Evolutionary conservation across 768 basidiomycete species (phyloP).

Genomic region (Suillus subaureus): DNA sequence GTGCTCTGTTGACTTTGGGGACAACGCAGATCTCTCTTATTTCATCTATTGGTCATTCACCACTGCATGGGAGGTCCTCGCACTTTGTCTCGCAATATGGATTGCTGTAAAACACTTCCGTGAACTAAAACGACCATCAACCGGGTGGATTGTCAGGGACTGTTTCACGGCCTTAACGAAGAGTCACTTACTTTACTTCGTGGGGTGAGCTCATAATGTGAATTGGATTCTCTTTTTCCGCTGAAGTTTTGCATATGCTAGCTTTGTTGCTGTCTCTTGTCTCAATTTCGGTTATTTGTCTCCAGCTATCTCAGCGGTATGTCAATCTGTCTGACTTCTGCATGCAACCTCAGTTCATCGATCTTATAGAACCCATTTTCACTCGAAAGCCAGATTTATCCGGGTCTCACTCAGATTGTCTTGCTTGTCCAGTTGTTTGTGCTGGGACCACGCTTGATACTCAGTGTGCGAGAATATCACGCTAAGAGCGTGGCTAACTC

Average conservation of each 20-base stretch:
- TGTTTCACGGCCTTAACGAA: not conserved
- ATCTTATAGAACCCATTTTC: not conserved
- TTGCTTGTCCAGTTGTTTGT: not conserved
- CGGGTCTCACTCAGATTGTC: not conserved
- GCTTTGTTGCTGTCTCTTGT: slow-evolving; percentile 1
- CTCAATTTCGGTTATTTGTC: not conserved
- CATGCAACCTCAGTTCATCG: not conserved
- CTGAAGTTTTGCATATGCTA: not conserved
- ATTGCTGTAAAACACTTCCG: not conserved
- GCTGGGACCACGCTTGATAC: not conserved
- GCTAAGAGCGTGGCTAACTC: not conserved
- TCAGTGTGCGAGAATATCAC: not conserved
- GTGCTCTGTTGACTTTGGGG: not conserved
- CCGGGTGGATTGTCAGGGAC: not conserved
- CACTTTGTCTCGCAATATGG: not conserved
- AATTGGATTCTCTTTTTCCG: not conserved
- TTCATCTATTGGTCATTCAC: not conserved
- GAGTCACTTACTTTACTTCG: not conserved
- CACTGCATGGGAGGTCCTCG: not conserved
- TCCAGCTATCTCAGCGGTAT: not conserved
- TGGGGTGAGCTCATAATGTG: not conserved
- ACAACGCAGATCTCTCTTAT: not conserved
- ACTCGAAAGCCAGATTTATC: not conserved
- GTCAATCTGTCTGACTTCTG: not conserved
- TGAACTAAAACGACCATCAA: not conserved